Base-by-base conservation (phyloP, 805 yeast species). In the Ogataea sp. region DNA sequence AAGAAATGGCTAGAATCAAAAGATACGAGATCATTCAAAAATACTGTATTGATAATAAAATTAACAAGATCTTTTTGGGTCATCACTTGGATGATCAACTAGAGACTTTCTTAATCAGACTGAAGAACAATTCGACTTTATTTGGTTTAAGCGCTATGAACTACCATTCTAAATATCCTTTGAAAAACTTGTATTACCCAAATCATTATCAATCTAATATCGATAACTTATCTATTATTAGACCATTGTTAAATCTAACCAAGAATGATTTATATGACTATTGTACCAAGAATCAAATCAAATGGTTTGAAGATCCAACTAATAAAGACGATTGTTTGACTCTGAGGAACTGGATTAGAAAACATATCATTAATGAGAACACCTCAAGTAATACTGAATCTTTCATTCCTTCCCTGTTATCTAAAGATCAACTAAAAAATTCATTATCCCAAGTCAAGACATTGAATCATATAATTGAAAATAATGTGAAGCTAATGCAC, bases 281-380 rank as follows among this genome's bases (percentile, higher is more conserved):
- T 11, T 81, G 88, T 39, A n/a, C n/a, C n/a, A n/a, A n/a, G n/a
- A n/a, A n/a, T n/a, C n/a, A 31, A 39, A 9, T 35, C 39, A 0
- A 43, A 0, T 84, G 93, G 90, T 76, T 79, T 51, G 89, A 83
- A 49, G 95, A 85, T 49, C 51, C 59, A 2, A 77, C 90, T 0
- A 85, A 85, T 46, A 49, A 51, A 2, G 78, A 80, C 46, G 59
- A 68, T 2, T 48, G 51, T 9, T 63, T 79, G 34, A 83, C 90
- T 0, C 48, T 60, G 28, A 62, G 95, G 37, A 84, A 84, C 48
- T 58, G 67, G 15, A 61, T 76, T 3, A 62, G 93, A 29, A 38
- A 38, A 6, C 20, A 32, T 24, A 35, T 23, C 20, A 14, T 32
- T 52, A 14, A 25, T 33, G 6, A 15, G 8, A 11, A 20, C 13